Evolutionary conservation across 768 basidiomycete species (phyloP).

Genomic region (Xerocomus potaroensis): DNA sequence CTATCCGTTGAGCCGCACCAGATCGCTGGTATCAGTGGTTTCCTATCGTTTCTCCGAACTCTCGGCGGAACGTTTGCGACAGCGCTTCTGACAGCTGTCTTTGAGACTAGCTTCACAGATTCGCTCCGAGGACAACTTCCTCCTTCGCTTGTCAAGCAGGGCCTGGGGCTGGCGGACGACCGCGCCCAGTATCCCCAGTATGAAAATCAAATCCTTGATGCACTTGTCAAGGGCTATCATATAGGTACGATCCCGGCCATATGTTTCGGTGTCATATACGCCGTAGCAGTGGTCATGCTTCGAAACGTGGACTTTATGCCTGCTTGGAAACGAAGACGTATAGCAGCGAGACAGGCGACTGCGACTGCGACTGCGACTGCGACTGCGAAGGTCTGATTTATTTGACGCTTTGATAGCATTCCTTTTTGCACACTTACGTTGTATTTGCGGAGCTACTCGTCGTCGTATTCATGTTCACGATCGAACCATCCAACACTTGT

Average conservation of each 20-base stretch:
- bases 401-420: constrained; percentile 14
- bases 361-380: no score
- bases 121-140: constrained; percentile 27
- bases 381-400: constrained; percentile 21
- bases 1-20: constrained; percentile 33
- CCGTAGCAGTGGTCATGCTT: constrained; percentile 29
- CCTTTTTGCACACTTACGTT: constrained; percentile 16
- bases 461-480: background rate
- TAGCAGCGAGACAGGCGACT: constrained; percentile 21
- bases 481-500: no score
- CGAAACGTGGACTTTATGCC: constrained; percentile 32
- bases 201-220: constrained; percentile 28
- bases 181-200: constrained; percentile 31
- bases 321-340: constrained; percentile 30
- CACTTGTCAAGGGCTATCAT: constrained; percentile 33
- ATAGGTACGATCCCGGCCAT: constrained; percentile 31
- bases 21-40: constrained; percentile 34
- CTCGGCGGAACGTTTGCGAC: constrained; percentile 34
- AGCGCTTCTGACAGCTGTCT: constrained; percentile 33
- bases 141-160: constrained; percentile 27
- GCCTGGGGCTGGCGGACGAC: constrained; percentile 29
- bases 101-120: constrained; percentile 30
- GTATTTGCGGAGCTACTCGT: constrained; percentile 15
- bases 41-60: constrained; percentile 33
- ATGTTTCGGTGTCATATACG: constrained; percentile 31